Percentiles rank a stretch among this genome's conserved stretches.
phyloP scores from a whole-genome alignment of 1,139 yeast species.

The Scheffersomyces cryptocercus region DNA sequence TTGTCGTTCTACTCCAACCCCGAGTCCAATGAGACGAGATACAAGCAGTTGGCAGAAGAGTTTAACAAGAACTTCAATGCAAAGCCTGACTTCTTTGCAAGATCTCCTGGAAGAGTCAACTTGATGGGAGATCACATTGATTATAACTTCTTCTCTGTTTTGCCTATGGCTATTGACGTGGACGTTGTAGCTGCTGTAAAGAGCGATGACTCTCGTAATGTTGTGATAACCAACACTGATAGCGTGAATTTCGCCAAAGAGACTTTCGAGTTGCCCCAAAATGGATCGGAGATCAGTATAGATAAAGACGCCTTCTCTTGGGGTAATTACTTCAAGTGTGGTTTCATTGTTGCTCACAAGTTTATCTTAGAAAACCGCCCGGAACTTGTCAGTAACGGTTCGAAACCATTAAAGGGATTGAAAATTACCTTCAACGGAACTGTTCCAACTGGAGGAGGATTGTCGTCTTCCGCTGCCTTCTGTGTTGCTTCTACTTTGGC shows the following conservation, averaged over 20 bases:
- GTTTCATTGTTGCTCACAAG: slow-evolving; percentile 60
- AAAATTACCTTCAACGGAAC: slow-evolving; percentile 60
- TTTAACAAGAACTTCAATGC: slow-evolving; percentile 24
- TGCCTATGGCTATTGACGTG: slow-evolving; percentile 75
- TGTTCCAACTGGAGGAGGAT: slow-evolving; percentile 75
- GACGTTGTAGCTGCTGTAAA: slow-evolving; percentile 63
- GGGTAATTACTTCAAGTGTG: slow-evolving; percentile 72
- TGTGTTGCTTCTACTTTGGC: slow-evolving; percentile 68
- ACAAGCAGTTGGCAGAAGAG: slow-evolving; percentile 16
- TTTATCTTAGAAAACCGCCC: slow-evolving; percentile 40
- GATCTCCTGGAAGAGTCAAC: slow-evolving; percentile 78
- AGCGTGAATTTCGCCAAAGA: slow-evolving; percentile 23
- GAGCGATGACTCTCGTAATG: slow-evolving; percentile 24
- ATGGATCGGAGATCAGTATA: slow-evolving; percentile 45
- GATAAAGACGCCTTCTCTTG: slow-evolving; percentile 54
- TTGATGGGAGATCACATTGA: slow-evolving; percentile 78
- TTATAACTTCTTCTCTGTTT: slow-evolving; percentile 64
- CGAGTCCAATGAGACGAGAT: slow-evolving; percentile 26
- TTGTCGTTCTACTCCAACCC: slow-evolving; percentile 38
- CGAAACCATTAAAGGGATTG: slow-evolving; percentile 44
- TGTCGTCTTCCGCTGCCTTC: slow-evolving; percentile 73
- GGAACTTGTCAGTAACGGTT: slow-evolving; percentile 14
- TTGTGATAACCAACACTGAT: slow-evolving; percentile 48
- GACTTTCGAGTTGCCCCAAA: slow-evolving; percentile 41
- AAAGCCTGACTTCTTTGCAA: slow-evolving; percentile 46